phyloP scores from a whole-genome alignment of 306 rosid species.

The Vicia villosa region DNA sequence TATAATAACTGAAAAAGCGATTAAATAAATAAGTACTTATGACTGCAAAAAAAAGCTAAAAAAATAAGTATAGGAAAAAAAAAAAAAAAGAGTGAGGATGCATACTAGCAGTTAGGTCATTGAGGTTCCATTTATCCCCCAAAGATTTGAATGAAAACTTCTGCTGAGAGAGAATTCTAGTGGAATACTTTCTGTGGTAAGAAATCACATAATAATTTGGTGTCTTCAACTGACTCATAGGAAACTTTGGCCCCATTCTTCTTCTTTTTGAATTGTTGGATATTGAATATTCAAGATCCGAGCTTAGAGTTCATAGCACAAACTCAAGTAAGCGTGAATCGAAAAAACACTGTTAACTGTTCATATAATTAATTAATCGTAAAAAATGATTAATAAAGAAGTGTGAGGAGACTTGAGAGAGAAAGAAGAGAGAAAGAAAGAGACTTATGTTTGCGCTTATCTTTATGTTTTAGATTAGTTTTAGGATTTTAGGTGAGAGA shows the following conservation, averaged over 20 bases:
- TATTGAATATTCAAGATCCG: constrained; percentile 34
- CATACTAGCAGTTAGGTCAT: constrained; percentile 64
- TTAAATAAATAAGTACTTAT: background rate
- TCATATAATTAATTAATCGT: background rate
- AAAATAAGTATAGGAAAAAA: background rate
- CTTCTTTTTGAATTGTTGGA: background rate
- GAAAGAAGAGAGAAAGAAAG: constrained; percentile 13
- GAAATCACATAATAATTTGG: constrained; percentile 43
- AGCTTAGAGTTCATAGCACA: constrained; percentile 33
- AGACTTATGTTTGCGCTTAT: background rate
- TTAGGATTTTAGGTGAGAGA: background rate
- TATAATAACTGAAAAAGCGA: background rate
- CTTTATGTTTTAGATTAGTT: background rate
- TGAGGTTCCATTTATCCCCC: constrained; percentile 74
- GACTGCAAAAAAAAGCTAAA: background rate
- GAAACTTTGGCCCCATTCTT: constrained; percentile 58
- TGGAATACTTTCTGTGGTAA: constrained; percentile 34
- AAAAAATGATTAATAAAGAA: background rate
- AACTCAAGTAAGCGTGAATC: background rate
- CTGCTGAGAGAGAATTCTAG: constrained; percentile 40
- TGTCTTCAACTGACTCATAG: constrained; percentile 49
- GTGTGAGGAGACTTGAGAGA: background rate
- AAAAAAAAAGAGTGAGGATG: background rate
- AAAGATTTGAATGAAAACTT: constrained; percentile 66
- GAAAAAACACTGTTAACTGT: background rate